Conservation (phyloP, 495 filamentous ascomycete species). For the Cenococcum geophilum region DNA sequence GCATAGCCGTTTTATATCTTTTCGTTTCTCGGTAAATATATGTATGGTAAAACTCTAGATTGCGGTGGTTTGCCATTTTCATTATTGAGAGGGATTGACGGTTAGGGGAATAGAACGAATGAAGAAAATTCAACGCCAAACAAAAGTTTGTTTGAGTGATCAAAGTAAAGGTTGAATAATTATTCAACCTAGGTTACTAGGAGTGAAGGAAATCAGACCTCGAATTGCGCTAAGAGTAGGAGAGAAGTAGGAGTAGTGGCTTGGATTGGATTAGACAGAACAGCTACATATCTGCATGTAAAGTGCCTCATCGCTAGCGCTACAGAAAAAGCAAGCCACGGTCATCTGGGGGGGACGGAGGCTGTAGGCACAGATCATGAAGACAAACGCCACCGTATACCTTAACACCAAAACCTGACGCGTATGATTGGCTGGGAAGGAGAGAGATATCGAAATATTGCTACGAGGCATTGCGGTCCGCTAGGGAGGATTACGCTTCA, state of each 20-base stretch:
- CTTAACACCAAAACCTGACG: not conserved
- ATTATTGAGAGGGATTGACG: not conserved
- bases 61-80: not conserved
- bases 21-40: not conserved
- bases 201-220: too few species aligned
- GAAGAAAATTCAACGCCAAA: too few species aligned
- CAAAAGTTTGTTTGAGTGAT: too few species aligned
- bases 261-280: not conserved
- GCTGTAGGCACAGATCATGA: not conserved
- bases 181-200: too few species aligned
- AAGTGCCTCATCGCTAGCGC: not conserved
- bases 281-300: not conserved
- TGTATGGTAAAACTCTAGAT: not conserved
- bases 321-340: not conserved
- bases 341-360: not conserved
- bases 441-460: not conserved
- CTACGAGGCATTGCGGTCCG: not conserved
- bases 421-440: not conserved
- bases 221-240: too few species aligned
- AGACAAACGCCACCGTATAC: conserved; percentile 4
- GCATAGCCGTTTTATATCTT: not conserved
- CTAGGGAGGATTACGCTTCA: not conserved
- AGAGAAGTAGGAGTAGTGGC: not conserved
- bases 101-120: not conserved
- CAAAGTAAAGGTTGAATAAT: too few species aligned